Evolutionary conservation across 345 rosid species (phyloP).

Genomic region (Schrenkiella parvula): DNA sequence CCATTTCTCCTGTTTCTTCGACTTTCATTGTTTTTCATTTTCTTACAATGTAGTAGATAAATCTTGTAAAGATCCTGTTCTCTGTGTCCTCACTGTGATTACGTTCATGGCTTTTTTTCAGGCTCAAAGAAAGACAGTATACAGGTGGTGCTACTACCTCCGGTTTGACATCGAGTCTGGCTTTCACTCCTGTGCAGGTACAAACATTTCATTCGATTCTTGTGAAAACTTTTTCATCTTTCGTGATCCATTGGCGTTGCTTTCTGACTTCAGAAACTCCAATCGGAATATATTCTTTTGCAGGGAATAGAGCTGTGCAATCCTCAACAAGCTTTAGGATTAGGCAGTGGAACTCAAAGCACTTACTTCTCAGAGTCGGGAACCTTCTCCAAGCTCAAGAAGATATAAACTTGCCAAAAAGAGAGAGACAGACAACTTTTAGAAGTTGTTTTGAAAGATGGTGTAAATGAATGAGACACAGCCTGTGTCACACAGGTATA

Average conservation of each 20-base stretch:
- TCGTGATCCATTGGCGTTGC: no score
- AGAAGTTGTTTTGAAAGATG: not conserved
- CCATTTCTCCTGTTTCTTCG: not conserved
- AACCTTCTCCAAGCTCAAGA: conserved; percentile 79
- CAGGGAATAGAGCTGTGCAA: conserved; percentile 86
- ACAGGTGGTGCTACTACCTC: conserved; percentile 82
- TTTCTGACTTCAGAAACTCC: no score
- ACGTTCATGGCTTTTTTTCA: conserved; percentile 26
- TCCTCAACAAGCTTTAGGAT: conserved; percentile 76
- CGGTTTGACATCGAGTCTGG: conserved; percentile 87
- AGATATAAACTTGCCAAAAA: conserved; percentile 42
- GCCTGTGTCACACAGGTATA: not conserved
- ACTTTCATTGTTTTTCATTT: not conserved
- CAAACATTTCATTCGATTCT: no score
- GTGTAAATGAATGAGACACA: not conserved
- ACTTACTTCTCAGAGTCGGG: conserved; percentile 95
- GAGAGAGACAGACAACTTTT: not conserved
- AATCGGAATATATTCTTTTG: no score
- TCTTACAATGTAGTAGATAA: no score
- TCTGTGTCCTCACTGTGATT: not conserved
- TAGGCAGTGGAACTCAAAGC: conserved; percentile 79
- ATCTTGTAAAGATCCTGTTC: not conserved
- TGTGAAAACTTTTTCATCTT: no score
- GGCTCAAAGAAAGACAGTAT: conserved; percentile 76
- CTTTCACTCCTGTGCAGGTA: conserved; percentile 93